Base-by-base conservation (phyloP, 305 asterid species). In the Euphrasia arctica region DNA sequence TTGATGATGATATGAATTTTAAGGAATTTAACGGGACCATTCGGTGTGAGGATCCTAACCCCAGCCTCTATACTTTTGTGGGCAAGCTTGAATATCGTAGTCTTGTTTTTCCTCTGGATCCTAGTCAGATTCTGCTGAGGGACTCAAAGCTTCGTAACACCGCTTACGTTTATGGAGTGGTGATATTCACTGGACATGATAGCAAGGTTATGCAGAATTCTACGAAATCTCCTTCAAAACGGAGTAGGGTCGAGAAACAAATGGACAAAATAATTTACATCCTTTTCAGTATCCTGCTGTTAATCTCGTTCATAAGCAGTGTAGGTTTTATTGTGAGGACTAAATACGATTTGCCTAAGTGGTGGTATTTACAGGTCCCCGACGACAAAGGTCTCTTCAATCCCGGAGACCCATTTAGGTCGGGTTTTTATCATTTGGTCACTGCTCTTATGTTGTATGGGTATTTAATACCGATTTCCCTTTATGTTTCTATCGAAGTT, bases 91-190 rank as follows among this genome's bases (percentile, higher is more conserved):
- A 84, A 45, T 81, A 75, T 36, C 77, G 64, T 62, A 59, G 59
- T 43, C 76, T 69, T 60, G 63, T 81, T 25, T 74, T 75, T 72
- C 81, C 87, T 55, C 75, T 84, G 39, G 87, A 81, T 65, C 90
- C 90, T 28, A 67, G 79, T 58, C 90, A 84, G 54, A 75, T 84
- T 70, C 87, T 84, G 52, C 82, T 84, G 15, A 73, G 90, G 54
- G 90, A 81, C 69, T 84, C 90, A 28, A 84, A 82, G 75, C 90
- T 84, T 65, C 77, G 90, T 62, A 84, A 84, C 68, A 84, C 90
- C 2, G 58, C 78, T 10, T 75, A 75, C 47, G 76, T 84, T 29
- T 84, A 81, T 60, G 90, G 90, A 64, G 85, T 79, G 70, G 90
- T 66, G 68, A 74, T 81, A 73, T 84, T 81, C 79, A 84, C 87